Evolutionary conservation across 768 basidiomycete genomes (phyloP).

Genomic region (Trametes gibbosa): DNA sequence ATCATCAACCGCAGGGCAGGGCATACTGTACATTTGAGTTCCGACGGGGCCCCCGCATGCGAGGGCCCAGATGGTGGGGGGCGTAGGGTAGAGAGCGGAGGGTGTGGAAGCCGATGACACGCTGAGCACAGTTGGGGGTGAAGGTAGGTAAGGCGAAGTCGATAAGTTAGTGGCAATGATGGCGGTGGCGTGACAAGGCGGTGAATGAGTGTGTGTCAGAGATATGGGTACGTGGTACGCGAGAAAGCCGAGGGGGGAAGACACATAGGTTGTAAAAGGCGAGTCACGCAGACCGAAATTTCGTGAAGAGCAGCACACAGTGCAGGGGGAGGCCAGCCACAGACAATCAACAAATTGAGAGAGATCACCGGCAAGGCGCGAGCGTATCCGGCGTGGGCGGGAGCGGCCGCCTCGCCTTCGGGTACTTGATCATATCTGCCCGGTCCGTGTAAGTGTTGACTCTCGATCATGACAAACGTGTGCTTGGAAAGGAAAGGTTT

Average conservation of each 20-base stretch:
- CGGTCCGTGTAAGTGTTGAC: too few species aligned
- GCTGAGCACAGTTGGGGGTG: too few species aligned
- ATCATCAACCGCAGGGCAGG: too few species aligned
- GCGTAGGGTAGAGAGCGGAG: too few species aligned
- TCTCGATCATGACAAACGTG: too few species aligned
- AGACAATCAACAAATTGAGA: not conserved
- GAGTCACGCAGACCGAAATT: not conserved
- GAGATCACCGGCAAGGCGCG: not conserved
- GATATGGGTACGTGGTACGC: not conserved
- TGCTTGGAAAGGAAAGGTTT: too few species aligned
- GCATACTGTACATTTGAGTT: not conserved
- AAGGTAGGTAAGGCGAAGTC: not conserved
- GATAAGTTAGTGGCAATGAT: slow-evolving; percentile 14
- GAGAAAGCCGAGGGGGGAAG: not conserved
- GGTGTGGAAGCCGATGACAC: too few species aligned
- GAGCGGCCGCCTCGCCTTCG: slow-evolving; percentile 27
- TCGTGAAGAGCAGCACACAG: not conserved
- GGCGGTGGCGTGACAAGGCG: too few species aligned
- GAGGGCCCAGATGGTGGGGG: too few species aligned
- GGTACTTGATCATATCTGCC: slow-evolving; percentile 86
- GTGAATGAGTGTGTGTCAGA: not conserved
- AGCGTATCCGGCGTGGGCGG: slow-evolving; percentile 1
- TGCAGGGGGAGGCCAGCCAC: not conserved
- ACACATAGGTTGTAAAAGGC: too few species aligned
- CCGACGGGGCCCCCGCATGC: too few species aligned